Evolutionary conservation across 225 moss, liverwort and hornwort species (phyloP), one percentile per base, ranked within the genome.

Genomic region (Rhytidiadelphus loreus): DNA sequence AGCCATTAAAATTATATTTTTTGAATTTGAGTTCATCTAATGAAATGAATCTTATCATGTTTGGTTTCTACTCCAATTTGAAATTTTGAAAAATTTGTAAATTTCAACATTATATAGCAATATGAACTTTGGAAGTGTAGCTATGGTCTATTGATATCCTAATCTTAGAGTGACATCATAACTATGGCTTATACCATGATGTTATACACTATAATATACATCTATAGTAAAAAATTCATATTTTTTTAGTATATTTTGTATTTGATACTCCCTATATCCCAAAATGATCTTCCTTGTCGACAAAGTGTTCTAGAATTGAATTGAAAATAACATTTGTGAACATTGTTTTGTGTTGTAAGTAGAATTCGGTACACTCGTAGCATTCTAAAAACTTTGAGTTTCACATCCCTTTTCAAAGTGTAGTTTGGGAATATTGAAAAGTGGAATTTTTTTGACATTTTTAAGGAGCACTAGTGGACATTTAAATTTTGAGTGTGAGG

Each of bases 11-110:
- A 44, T 5, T 3, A 72, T 44, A 12, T 22, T 44, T 28, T 39
- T 72, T 14, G 8, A 41, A 70, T 25, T 70, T 69, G 13, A 15
- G 3, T 41, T 3, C 14, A 14, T 15, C 5, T 15, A 25, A 23
- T 69, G 69, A 24, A 23, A 7, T 69, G 23, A 24, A 69, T 2
- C 12, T 69, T 24, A 23, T 24, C 13, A 69, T 39, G 1, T 39
- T 0, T 13, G 9, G 39, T 69, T 22, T 39, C 7, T 23, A 23
- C 1, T 41, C 4, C 0, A 14, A 70, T 25, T 24, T 2, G 0
- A 39, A 70, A 70, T 25, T 70, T 25, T 25, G 1, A 5, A 41
- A 22, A 39, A 13, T 7, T 39, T 8, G 4, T 4, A 39, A 41
- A 25, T 70, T 70, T 70, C 14, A 70, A 24, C 26, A 26, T 71